Conservation (phyloP, 768 basidiomycete genomes). For the Rhodocollybia butyracea region DNA sequence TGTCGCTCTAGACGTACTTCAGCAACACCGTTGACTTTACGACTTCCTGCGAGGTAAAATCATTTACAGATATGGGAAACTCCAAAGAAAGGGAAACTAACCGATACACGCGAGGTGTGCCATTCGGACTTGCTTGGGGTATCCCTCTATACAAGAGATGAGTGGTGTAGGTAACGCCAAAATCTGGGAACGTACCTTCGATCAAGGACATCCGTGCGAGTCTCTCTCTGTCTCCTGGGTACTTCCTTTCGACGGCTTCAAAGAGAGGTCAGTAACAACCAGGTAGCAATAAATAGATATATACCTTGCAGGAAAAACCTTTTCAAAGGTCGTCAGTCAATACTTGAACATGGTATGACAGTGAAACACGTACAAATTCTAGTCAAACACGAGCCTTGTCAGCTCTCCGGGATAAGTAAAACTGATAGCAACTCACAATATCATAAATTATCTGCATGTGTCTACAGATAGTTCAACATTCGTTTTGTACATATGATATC, state of each 20-base stretch:
- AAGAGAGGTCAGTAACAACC: neutral
- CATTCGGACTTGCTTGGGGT: conserved; percentile 86
- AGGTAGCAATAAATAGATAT: conserved; percentile 11
- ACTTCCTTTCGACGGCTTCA: conserved; percentile 81
- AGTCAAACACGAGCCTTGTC: neutral
- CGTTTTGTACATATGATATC: neutral
- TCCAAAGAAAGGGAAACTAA: conserved; percentile 16
- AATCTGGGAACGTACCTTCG: conserved; percentile 49
- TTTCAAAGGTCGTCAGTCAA: neutral
- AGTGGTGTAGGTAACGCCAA: neutral
- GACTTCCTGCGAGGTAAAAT: conserved; percentile 49
- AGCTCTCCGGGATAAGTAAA: neutral
- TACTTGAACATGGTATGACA: neutral
- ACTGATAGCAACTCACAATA: conserved; percentile 52
- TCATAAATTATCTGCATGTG: conserved; percentile 94
- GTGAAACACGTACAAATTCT: conserved; percentile 3
- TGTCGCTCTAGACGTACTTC: conserved; percentile 44
- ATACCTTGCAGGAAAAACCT: conserved; percentile 67
- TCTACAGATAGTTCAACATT: conserved; percentile 24
- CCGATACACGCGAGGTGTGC: conserved; percentile 89
- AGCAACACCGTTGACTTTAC: conserved; percentile 94
- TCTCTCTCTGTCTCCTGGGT: conserved; percentile 81
- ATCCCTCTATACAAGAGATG: conserved; percentile 70
- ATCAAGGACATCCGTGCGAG: conserved; percentile 89
- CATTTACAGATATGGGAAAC: neutral